Evolutionary conservation across 2,329 filamentous ascomycete genomes (phyloP), one percentile per base, ranked within the genome.

Genomic region (Ambrosiella xylebori): DNA sequence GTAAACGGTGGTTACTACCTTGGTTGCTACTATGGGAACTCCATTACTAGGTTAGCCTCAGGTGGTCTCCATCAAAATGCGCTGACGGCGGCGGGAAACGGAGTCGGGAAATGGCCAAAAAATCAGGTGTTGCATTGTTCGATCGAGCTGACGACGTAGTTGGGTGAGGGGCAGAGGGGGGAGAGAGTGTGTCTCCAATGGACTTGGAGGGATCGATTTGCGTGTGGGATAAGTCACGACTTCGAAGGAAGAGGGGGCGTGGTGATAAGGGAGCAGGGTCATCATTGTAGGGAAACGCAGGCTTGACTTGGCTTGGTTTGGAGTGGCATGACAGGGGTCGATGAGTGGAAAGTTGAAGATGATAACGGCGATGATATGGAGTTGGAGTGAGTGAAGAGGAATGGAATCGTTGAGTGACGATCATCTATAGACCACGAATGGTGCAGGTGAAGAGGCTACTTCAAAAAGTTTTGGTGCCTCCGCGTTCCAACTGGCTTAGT

Each of bases 41-140:
- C 50, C 51, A 38, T 37, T 39, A 36, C 39, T 54, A 15, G 27
- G 38, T 38, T 54, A 38, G 44, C 44, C 19, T 47, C n/a, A 47
- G 44, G 12, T 38, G 37, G 27, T 15, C 7, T 39, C 4, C 37
- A 41, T 27, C 5, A 13, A 13, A n/a, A 38, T 27, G 51, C 11
- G 8, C 11, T 37, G n/a, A 53, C 7, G 37, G 51, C 51, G 35
- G 11, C 51, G 51, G 35, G 5, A 17, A 47, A 47, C 51, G 35
- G 51, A 38, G 13, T 53, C 7, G 35, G 13, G 35, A 2, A 7
- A 13, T 37, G 54, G n/a, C 17, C 17, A 27, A 27, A 17, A 27
- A 56, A 56, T 56, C 40, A 56, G 17, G 17, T 56, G 40, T 49
- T 41, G n/a, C 27, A 38, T 47, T 47, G 54, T 45, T 40, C 35